Evolutionary conservation across 2,329 filamentous ascomycete genomes (phyloP).

Genomic region (Ceratocystis alfenasii): DNA sequence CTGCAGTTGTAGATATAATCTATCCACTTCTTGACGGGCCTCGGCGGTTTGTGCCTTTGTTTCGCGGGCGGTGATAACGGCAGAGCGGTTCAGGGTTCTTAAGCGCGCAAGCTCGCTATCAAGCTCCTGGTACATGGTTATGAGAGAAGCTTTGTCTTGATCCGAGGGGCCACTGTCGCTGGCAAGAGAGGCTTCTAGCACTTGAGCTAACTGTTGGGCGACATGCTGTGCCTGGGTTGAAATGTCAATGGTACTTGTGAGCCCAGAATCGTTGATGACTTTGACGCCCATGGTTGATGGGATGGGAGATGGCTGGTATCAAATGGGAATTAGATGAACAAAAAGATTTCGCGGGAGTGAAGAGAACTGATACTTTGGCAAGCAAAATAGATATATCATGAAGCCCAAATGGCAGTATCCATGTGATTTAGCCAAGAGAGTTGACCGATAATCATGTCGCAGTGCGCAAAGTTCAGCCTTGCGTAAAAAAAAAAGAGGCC

Average conservation of each 20-base stretch:
- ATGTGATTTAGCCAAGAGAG: too few relatives aligned
- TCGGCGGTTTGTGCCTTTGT: slow-evolving; percentile 81
- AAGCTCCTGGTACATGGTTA: slow-evolving; percentile 14
- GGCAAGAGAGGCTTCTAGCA: slow-evolving; percentile 36
- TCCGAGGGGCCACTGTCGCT: slow-evolving; percentile 31
- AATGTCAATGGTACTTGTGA: slow-evolving; percentile 56
- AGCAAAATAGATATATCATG: too few relatives aligned
- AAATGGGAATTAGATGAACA: background rate
- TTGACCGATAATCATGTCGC: too few relatives aligned
- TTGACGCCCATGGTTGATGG: background rate
- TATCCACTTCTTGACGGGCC: slow-evolving; percentile 80
- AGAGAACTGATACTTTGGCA: too few relatives aligned
- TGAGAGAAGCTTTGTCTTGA: background rate
- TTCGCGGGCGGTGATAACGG: slow-evolving; percentile 66
- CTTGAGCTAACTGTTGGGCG: slow-evolving; percentile 52
- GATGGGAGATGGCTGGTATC: background rate
- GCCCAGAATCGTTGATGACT: slow-evolving; percentile 35
- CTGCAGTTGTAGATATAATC: slow-evolving; percentile 80
- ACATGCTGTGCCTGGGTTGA: slow-evolving; percentile 63
- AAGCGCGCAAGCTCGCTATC: slow-evolving; percentile 63
- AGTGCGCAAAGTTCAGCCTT: slow-evolving; percentile 5
- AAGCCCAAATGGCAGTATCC: background rate
- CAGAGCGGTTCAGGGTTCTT: slow-evolving; percentile 70
- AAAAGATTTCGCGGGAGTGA: background rate
- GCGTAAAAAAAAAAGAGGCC: background rate